Conservation (phyloP, 2,329 filamentous ascomycete genomes). For the Calcarisporium arbuscula region DNA sequence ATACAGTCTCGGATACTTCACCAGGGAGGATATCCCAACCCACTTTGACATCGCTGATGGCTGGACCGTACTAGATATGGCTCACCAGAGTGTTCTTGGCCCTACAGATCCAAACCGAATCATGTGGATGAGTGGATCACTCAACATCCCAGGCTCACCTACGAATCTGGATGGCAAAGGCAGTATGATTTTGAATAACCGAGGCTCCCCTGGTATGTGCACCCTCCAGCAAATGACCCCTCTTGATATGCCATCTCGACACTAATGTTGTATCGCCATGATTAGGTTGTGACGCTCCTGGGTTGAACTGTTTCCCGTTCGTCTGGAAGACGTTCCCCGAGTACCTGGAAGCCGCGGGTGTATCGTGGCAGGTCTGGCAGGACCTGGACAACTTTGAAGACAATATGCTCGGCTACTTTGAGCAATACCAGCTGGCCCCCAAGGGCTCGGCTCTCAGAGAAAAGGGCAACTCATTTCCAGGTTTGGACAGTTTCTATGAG, state of each 20-base stretch:
- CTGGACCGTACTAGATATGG: constrained; percentile 32
- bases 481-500: constrained; percentile 41
- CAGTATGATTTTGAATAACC: constrained; percentile 43
- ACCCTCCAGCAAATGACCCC: too few relatives aligned
- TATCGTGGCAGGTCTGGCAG: constrained; percentile 45
- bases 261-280: too few relatives aligned
- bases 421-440: constrained; percentile 11
- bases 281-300: constrained; percentile 29
- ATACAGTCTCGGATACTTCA: constrained; percentile 39
- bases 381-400: constrained; percentile 46
- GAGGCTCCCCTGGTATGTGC: constrained; percentile 16
- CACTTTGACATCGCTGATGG: constrained; percentile 50
- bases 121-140: constrained; percentile 30
- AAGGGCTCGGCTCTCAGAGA: constrained; percentile 9
- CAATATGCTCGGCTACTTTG: constrained; percentile 41
- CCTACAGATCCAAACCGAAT: constrained; percentile 42
- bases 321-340: constrained; percentile 46
- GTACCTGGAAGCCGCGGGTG: constrained; percentile 38
- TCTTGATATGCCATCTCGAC: constrained; percentile 10
- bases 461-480: constrained; percentile 32
- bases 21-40: constrained; percentile 43
- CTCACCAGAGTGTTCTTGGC: constrained; percentile 11
- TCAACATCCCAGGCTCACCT: constrained; percentile 38
- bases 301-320: constrained; percentile 44
- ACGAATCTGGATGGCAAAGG: constrained; percentile 28